Evolutionary conservation across 108 stramenopile genomes (phyloP), one percentile per base, ranked within the genome.

Genomic region (Nannochloropsis gaditana): DNA sequence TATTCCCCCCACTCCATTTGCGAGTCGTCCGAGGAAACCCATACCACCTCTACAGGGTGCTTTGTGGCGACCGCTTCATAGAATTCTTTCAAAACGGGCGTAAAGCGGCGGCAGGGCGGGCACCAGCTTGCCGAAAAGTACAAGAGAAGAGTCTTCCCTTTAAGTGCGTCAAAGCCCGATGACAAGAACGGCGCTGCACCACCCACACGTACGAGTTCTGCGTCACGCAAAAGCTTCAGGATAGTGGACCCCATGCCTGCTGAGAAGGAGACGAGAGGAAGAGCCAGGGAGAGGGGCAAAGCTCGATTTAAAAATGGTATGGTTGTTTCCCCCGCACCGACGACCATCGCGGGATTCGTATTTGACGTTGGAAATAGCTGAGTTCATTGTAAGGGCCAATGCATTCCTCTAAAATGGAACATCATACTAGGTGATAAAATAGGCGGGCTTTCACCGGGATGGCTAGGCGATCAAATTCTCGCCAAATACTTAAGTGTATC

Each of bases 91-190:
- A 82, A 21, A 15, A n/a, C 19, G 43, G 82, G 82, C 43, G 82
- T 82, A 21, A 82, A 82, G 19, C 82, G 5, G 21, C 82, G 82
- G 82, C 82, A 82, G 45, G 82, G 82, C 43, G 82, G 82, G 82
- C 82, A 82, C 82, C 82, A 82, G 15, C 45, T 43, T 82, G 82
- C 82, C 17, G 82, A 82, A 21, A 82, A 82, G 21, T 82, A 82
- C 19, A 82, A 3, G 82, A 82, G 82, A 21, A 82, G 44, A 21
- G 21, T 5, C 82, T 82, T 82, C 19, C 45, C 82, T 45, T 82
- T 73, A n/a, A 73, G 15, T 4, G 2, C 59, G n/a, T 73, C 59
- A 73, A 73, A 73, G 8, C 59, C 59, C 31, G 31, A 31, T 31
- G 31, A 31, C n/a, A 73, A 8, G 15, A 73, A 3, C 4, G 59